Evolutionary conservation across 345 rosid species (phyloP).

Genomic region (Salix koriyanagi): DNA sequence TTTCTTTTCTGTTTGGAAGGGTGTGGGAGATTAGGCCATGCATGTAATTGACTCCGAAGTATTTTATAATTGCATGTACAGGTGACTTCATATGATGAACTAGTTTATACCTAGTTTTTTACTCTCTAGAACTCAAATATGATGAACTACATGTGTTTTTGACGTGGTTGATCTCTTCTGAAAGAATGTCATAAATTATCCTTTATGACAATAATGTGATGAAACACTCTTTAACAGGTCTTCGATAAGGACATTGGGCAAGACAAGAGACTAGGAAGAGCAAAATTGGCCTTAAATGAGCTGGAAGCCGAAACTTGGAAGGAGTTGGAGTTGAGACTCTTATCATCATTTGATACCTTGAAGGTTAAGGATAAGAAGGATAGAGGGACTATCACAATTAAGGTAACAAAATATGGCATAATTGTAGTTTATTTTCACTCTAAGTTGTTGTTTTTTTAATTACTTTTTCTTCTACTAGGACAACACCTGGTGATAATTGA

Average conservation of each 20-base stretch:
- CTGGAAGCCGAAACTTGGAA: slow-evolving; percentile 49
- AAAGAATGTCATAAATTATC: too few species aligned
- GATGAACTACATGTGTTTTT: too few species aligned
- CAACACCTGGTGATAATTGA: background rate
- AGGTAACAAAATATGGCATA: slow-evolving; percentile 41
- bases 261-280: slow-evolving; percentile 85
- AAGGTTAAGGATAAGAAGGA: slow-evolving; percentile 96
- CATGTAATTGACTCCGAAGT: background rate
- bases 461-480: background rate
- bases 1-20: background rate
- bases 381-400: slow-evolving; percentile 73
- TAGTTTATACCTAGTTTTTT: background rate
- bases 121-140: too few species aligned
- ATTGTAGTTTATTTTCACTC: background rate
- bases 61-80: background rate
- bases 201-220: background rate
- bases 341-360: slow-evolving; percentile 84
- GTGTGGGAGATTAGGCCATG: background rate
- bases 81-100: background rate
- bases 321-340: slow-evolving; percentile 60
- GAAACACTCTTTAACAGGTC: slow-evolving; percentile 48
- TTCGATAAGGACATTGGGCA: slow-evolving; percentile 90
- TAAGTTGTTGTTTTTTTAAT: background rate
- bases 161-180: too few species aligned
- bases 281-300: slow-evolving; percentile 56